Evolutionary conservation across 805 yeast species (phyloP), one percentile per base, ranked within the genome.

Genomic region (Pichia californica): DNA sequence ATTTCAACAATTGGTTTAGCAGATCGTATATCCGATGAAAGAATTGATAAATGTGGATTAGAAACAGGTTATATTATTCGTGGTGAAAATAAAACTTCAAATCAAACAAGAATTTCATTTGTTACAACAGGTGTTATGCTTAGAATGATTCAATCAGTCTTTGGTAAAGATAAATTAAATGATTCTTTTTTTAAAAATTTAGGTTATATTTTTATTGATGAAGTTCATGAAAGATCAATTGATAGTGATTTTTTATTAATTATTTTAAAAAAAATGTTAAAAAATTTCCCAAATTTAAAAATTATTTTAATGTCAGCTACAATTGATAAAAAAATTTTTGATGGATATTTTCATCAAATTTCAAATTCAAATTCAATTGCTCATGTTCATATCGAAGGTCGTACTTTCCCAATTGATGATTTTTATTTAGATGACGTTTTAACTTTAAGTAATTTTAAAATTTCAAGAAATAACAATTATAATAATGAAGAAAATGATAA

Each of bases 1-100:
- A 89, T 91, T 43, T 87, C 97, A 1, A 88, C 97, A 0, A 84
- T 91, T 61, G 96, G 97, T 2, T 71, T 91, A 44, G 96, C 97
- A 0, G 95, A 89, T 48, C 76, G 99, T 58, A 87, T 91, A 6
- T 78, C 96, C 1, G 87, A 81, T 9, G 99, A 91, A 58, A 73
- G 97, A 51, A 71, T 76, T 38, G 73, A 65, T 21, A 56, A 53
- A 15, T 68, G 81, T 8, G 95, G 95, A 5, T 69, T 70, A 20
- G 95, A 89, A 59, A 82, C 85, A 8, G 98, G 98, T 0, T 91
- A 88, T 58, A 72, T 85, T 10, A 91, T 91, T 36, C 73, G 97
- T 64, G 98, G 98, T 45, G 96, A 88, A 41, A 81, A 85, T 52
- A 83, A 78, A 52, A 75, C 87, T 0, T 55, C 63, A 20, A 66